These are phyloP conservation scores for Trichoderma hamatum DNA, from an alignment of 2,329 filamentous ascomycete species.

Conservation along the genomic window DNA sequence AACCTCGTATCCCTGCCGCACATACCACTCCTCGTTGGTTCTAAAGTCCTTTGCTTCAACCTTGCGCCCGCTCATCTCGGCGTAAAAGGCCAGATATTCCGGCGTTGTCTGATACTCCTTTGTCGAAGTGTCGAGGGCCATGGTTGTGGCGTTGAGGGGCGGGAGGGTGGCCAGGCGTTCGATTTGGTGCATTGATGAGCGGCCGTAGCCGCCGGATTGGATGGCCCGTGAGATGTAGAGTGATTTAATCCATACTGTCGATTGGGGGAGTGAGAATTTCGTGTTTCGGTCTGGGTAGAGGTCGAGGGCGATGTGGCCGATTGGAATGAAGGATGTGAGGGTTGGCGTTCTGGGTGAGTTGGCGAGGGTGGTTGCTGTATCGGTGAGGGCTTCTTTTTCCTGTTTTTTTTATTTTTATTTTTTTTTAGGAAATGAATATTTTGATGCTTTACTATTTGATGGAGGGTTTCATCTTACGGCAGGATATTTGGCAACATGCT, in stretches of 20 bases:
- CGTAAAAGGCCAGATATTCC: conserved; percentile 32
- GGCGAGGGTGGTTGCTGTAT: conserved; percentile 40
- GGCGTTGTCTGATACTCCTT: conserved; percentile 38
- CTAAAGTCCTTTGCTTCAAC: conserved; percentile 35
- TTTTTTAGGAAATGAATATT: not conserved
- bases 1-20: conserved; percentile 35
- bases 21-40: conserved; percentile 40
- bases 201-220: conserved; percentile 43
- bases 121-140: conserved; percentile 43
- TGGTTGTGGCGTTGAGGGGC: conserved; percentile 39
- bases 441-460: too few relatives aligned
- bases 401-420: not conserved
- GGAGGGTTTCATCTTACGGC: conserved; percentile 32
- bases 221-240: conserved; percentile 47
- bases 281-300: conserved; percentile 38
- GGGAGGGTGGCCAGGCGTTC: conserved; percentile 39
- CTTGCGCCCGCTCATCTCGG: conserved; percentile 33
- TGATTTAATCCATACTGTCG: conserved; percentile 45
- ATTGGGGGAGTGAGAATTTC: conserved; percentile 38
- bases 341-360: conserved; percentile 38
- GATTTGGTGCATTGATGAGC: conserved; percentile 41
- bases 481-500: conserved; percentile 38
- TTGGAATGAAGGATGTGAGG: conserved; percentile 39
- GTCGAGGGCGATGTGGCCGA: conserved; percentile 47
- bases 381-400: conserved; percentile 41